Evolutionary conservation across 108 stramenopile genomes (phyloP), one percentile per base, ranked within the genome.

Genomic region (Parietichytrium sp.): DNA sequence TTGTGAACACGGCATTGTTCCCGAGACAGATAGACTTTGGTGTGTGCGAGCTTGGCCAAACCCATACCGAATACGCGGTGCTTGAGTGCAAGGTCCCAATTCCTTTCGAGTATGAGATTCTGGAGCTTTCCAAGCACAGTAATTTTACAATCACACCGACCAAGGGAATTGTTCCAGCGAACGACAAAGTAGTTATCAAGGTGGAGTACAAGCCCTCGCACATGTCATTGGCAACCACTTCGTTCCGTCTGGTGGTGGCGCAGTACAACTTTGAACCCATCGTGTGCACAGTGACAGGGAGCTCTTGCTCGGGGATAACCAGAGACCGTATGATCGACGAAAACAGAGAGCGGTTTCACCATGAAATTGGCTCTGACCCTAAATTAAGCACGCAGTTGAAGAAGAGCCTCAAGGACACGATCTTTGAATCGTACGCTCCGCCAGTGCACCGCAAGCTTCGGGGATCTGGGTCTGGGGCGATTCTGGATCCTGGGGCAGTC

Each of bases 191-290:
- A 2, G 51, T 80, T 16, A 38, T 87, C 13, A 33, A 38, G 3
- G 54, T 88, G 0, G 47, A 81, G 3, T 86, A 81, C 82, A 83
- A 51, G 2, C 87, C 87, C 1, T 18, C 25, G 8, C 47, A 16
- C 3, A 30, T 78, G 27, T 78, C 49, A 16, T 79, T 86, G 13
- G 55, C 61, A n/a, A 53, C 79, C 27, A 45, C 49, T 13, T 18
- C 54, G 16, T 47, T 88, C 7, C 81, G 38, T 18, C 77, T 88
- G 26, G 54, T 33, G 31, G 84, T 87, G 18, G 45, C 79, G 2
- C 85, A 87, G 84, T 81, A 82, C 78, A 83, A 85, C 49, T 85
- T 85, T 78, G 80, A 83, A 33, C 87, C 87, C 6, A 53, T 85
- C 15, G 81, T 53, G 26, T 84, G 84, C 25, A 54, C 55, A 3